Percentiles rank a stretch among this genome's conserved stretches.
Conservation (phyloP, 139 green algal species). For the Chlamydomonas sp. region DNA sequence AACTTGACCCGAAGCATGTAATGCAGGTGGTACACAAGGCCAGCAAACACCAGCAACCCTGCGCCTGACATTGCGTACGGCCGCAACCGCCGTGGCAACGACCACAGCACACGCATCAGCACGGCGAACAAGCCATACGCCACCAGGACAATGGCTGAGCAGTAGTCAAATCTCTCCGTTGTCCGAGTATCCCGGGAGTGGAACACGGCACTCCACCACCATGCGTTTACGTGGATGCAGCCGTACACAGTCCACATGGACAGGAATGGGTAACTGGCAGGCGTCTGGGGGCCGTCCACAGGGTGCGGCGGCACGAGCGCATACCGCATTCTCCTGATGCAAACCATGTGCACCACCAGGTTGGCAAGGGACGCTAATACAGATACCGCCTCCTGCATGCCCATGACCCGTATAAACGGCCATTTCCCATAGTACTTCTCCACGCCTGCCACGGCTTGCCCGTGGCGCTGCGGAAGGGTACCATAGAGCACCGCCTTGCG, state of each 20-base stretch:
- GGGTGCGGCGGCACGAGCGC: too few relatives aligned
- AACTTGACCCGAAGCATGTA: conserved; percentile 88
- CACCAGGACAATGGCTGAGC: conserved; percentile 60
- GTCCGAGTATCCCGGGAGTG: conserved; percentile 72
- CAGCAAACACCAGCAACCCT: conserved; percentile 3
- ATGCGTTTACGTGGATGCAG: conserved; percentile 68
- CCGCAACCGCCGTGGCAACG: neutral
- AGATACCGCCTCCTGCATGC: conserved; percentile 78
- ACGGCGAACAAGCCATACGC: conserved; percentile 53
- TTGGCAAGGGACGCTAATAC: conserved; percentile 84
- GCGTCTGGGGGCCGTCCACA: too few relatives aligned
- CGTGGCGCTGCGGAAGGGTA: neutral
- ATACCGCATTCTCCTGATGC: conserved; percentile 29
- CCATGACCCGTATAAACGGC: conserved; percentile 81
- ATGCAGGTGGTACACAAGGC: conserved; percentile 62
- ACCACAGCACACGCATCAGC: conserved; percentile 20
- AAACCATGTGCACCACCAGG: conserved; percentile 67
- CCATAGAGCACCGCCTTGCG: neutral
- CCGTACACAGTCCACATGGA: conserved; percentile 71
- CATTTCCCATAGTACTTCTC: conserved; percentile 93
- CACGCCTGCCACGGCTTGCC: neutral
- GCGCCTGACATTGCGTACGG: neutral
- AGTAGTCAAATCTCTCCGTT: conserved; percentile 81
- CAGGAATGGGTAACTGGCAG: conserved; percentile 53
- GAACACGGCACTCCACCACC: conserved; percentile 87